Percentiles rank a stretch among this genome's conserved stretches.
These are phyloP conservation scores for Hyaloscypha hepaticicola DNA, from an alignment of 495 filamentous ascomycete species.

Conservation along the genomic window DNA sequence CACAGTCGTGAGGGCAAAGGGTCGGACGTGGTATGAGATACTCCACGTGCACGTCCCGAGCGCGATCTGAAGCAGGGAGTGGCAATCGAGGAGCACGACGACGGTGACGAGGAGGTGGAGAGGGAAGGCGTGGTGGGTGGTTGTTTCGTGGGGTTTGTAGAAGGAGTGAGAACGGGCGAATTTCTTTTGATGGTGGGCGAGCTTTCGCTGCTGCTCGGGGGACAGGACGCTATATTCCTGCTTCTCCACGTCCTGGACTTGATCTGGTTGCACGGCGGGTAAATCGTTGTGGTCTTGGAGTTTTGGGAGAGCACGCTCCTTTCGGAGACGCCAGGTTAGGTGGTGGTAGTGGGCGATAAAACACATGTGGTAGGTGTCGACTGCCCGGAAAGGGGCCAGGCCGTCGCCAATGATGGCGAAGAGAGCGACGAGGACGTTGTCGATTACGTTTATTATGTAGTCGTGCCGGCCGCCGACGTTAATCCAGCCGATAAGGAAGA, in stretches of 20 bases:
- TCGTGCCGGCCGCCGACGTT: slow-evolving; percentile 69
- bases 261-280: slow-evolving; percentile 48
- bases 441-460: slow-evolving; percentile 73
- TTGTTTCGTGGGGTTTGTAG: slow-evolving; percentile 82
- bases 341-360: slow-evolving; percentile 54
- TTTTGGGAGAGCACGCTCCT: slow-evolving; percentile 58
- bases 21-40: slow-evolving; percentile 61
- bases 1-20: slow-evolving; percentile 69
- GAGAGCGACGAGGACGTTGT: slow-evolving; percentile 72
- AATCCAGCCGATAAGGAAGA: slow-evolving; percentile 85
- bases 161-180: slow-evolving; percentile 77
- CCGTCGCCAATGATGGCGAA: slow-evolving; percentile 79
- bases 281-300: slow-evolving; percentile 72
- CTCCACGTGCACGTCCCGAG: slow-evolving; percentile 74
- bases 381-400: slow-evolving; percentile 68
- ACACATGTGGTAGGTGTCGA: slow-evolving; percentile 71
- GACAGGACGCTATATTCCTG: slow-evolving; percentile 55
- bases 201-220: slow-evolving; percentile 56
- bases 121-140: slow-evolving; percentile 77
- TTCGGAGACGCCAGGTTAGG: slow-evolving; percentile 68
- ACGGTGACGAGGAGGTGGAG: slow-evolving; percentile 67
- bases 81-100: slow-evolving; percentile 71
- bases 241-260: slow-evolving; percentile 45
- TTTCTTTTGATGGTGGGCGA: slow-evolving; percentile 72
- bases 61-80: slow-evolving; percentile 71